Conservation (phyloP, 1,139 yeast species). For the Candida freyschussii region DNA sequence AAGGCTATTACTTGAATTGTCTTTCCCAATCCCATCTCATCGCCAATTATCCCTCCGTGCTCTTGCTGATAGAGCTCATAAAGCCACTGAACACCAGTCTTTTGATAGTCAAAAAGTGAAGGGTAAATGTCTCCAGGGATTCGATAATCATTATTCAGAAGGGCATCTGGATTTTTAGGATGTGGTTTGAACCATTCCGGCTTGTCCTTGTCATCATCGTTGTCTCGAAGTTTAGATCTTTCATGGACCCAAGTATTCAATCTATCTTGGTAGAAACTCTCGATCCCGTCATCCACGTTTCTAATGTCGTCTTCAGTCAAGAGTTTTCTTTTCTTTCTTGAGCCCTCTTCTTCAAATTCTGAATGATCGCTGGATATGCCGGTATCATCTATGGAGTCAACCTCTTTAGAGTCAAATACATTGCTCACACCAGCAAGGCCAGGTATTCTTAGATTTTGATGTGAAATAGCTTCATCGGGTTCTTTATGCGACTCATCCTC, state of each 20-base stretch:
- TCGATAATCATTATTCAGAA: slow-evolving; percentile 59
- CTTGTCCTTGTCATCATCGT: slow-evolving; percentile 23
- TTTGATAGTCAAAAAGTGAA: slow-evolving; percentile 84
- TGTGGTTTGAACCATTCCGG: slow-evolving; percentile 66
- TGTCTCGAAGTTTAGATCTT: slow-evolving; percentile 34
- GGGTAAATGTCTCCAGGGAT: slow-evolving; percentile 92
- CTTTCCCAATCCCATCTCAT: slow-evolving; percentile 97
- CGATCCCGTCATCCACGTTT: slow-evolving; percentile 79
- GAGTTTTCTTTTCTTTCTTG: slow-evolving; percentile 16
- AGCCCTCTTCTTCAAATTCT: slow-evolving; percentile 20
- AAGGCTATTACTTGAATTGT: slow-evolving; percentile 90
- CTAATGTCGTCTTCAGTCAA: slow-evolving; percentile 31
- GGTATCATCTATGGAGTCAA: slow-evolving; percentile 18
- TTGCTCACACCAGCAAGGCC: slow-evolving; percentile 30
- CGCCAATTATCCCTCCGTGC: slow-evolving; percentile 94
- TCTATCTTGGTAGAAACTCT: slow-evolving; percentile 52
- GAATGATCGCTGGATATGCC: too few relatives aligned
- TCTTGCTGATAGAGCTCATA: slow-evolving; percentile 80
- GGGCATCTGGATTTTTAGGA: slow-evolving; percentile 72
- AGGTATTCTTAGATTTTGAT: slow-evolving; percentile 41
- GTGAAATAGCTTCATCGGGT: slow-evolving; percentile 28
- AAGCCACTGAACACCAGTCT: slow-evolving; percentile 81
- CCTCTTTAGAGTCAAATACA: slow-evolving; percentile 20
- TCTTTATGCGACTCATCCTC: slow-evolving; percentile 24
- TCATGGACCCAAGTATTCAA: slow-evolving; percentile 53